A percentile compares a stretch with the other conserved stretches of the same genome.
phyloP scores from a whole-genome alignment of 1,284 basidiomycete genomes.

The Somion occarium region DNA sequence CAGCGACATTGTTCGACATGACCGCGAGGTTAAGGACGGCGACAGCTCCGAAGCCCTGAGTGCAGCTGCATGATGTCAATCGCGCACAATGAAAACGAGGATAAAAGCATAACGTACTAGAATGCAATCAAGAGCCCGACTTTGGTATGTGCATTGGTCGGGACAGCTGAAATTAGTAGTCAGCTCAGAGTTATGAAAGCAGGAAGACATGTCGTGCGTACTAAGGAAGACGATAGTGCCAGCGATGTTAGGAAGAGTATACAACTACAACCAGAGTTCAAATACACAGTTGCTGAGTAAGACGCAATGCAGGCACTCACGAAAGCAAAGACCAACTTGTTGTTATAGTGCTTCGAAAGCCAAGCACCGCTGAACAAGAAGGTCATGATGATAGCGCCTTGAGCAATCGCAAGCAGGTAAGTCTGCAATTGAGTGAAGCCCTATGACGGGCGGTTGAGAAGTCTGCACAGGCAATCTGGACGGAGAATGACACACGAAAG shows the following conservation, averaged over 20 bases:
- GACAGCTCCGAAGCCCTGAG: constrained; percentile 33
- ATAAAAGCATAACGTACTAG: constrained; percentile 31
- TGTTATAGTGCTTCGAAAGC: constrained; percentile 37
- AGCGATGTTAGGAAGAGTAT: constrained; percentile 44
- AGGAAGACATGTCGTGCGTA: too few relatives aligned
- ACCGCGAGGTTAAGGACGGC: constrained; percentile 34
- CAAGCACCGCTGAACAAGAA: constrained; percentile 44
- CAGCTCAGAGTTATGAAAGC: background rate
- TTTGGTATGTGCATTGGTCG: constrained; percentile 36
- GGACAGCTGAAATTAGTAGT: constrained; percentile 28
- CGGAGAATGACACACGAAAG: constrained; percentile 38
- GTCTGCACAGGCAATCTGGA: too few relatives aligned
- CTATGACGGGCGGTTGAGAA: too few relatives aligned
- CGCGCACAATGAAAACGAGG: constrained; percentile 5
- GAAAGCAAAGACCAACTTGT: constrained; percentile 40
- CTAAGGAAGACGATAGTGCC: constrained; percentile 46
- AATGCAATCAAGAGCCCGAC: constrained; percentile 46
- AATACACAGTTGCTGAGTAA: background rate
- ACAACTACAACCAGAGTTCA: constrained; percentile 27
- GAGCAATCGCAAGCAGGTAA: constrained; percentile 47
- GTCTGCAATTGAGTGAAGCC: constrained; percentile 47
- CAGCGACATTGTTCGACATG: constrained; percentile 43
- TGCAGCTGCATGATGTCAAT: constrained; percentile 28
- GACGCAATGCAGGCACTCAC: constrained; percentile 22
- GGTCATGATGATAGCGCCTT: constrained; percentile 44